Conservation (phyloP, 495 filamentous ascomycete genomes). For the Hypoxylon lienhwacheense region DNA sequence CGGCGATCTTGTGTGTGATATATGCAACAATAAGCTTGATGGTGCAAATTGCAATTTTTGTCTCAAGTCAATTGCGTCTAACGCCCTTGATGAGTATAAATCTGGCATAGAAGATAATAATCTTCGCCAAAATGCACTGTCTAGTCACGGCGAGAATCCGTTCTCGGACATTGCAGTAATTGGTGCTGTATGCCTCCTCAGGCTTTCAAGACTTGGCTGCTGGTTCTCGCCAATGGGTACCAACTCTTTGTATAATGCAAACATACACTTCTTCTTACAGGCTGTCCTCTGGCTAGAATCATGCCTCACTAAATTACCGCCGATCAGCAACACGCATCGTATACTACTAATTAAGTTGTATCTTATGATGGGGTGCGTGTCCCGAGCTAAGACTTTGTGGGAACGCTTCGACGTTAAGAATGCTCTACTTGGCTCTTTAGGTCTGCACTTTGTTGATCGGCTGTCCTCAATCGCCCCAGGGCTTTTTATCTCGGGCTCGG, state of each 20-base stretch:
- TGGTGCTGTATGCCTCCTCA: slow-evolving; percentile 50
- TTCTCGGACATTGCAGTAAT: slow-evolving; percentile 48
- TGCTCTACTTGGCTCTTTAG: slow-evolving; percentile 52
- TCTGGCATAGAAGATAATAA: slow-evolving; percentile 34
- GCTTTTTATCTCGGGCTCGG: slow-evolving; percentile 34
- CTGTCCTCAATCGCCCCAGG: slow-evolving; percentile 55
- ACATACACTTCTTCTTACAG: slow-evolving; percentile 46
- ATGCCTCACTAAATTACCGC: slow-evolving; percentile 38
- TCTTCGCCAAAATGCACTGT: slow-evolving; percentile 16
- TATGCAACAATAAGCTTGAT: slow-evolving; percentile 30
- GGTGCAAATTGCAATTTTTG: slow-evolving; percentile 38
- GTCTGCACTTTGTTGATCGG: slow-evolving; percentile 52
- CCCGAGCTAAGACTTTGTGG: slow-evolving; percentile 48
- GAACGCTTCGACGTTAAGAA: slow-evolving; percentile 51
- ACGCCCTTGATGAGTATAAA: slow-evolving; percentile 36
- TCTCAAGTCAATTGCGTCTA: slow-evolving; percentile 37
- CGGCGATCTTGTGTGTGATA: slow-evolving; percentile 20
- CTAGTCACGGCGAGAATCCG: slow-evolving; percentile 41
- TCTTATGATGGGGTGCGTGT: slow-evolving; percentile 47
- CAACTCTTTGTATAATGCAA: slow-evolving; percentile 34
- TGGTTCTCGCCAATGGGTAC: background rate
- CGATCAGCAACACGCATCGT: slow-evolving; percentile 43
- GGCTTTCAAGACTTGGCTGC: slow-evolving; percentile 42
- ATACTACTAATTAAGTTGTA: slow-evolving; percentile 53
- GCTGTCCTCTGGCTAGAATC: slow-evolving; percentile 51